Evolutionary conservation across 352 stramenopile genomes (phyloP).

Genomic region (Phytopythium kandeliae): DNA sequence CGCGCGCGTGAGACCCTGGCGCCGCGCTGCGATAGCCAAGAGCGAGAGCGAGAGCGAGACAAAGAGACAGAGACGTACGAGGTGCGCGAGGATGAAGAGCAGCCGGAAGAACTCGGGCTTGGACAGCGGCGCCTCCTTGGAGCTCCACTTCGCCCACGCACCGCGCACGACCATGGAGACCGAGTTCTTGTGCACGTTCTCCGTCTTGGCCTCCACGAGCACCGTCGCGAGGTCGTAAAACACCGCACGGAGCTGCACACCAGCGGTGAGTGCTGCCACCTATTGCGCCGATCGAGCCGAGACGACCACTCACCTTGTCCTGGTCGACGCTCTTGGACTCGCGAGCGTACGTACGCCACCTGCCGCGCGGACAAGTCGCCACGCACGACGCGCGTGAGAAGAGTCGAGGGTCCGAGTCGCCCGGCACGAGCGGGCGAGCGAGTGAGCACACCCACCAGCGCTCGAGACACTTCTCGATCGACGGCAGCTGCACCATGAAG

Average conservation of each 20-base stretch:
- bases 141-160: conserved; percentile 64
- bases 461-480: conserved; percentile 72
- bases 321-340: conserved; percentile 37
- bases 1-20: not conserved
- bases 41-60: not conserved
- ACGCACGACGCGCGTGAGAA: too few species aligned
- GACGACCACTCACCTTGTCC: conserved; percentile 25
- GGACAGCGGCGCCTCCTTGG: conserved; percentile 45
- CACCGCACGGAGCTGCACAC: conserved; percentile 40
- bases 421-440: too few species aligned
- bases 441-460: conserved; percentile 48
- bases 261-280: not conserved
- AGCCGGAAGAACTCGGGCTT: conserved; percentile 55
- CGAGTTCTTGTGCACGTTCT: conserved; percentile 74
- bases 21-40: not conserved
- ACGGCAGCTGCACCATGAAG: conserved; percentile 80
- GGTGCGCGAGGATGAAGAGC: conserved; percentile 66
- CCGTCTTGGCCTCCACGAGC: conserved; percentile 68
- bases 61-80: conserved; percentile 27
- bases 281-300: not conserved
- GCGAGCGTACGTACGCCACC: conserved; percentile 47
- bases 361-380: too few species aligned
- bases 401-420: too few species aligned
- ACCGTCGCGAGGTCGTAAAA: conserved; percentile 73
- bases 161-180: conserved; percentile 70